These are phyloP conservation scores for Flagelloscypha sp. DNA, from an alignment of 768 basidiomycete species.

Conservation along the genomic window DNA sequence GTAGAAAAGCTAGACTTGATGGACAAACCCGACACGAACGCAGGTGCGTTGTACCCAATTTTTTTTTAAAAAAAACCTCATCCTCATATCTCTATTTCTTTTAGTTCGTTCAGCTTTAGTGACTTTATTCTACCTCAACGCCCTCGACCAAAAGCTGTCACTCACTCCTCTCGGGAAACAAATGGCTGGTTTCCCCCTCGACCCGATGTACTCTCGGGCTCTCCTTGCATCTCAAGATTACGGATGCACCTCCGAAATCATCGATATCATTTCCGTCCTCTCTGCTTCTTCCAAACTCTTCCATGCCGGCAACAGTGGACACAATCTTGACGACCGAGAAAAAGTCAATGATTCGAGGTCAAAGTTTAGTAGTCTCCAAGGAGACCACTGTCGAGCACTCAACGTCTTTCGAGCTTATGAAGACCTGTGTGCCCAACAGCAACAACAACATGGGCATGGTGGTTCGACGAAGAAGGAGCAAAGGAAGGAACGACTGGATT, in stretches of 20 bases:
- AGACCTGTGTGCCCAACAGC: too few relatives aligned
- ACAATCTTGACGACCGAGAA: slow-evolving; percentile 76
- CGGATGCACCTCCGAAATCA: slow-evolving; percentile 68
- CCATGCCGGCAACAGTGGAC: too few relatives aligned
- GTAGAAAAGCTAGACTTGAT: slow-evolving; percentile 79
- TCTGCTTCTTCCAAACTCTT: slow-evolving; percentile 79
- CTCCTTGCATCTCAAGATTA: slow-evolving; percentile 70
- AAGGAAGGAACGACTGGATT: slow-evolving; percentile 48
- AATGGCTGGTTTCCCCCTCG: slow-evolving; percentile 92
- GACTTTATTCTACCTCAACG: slow-evolving; percentile 72
- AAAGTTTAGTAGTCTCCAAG: slow-evolving; percentile 76
- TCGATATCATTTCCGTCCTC: slow-evolving; percentile 79
- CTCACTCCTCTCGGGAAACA: slow-evolving; percentile 70
- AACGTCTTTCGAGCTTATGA: slow-evolving; percentile 80
- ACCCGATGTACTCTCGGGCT: slow-evolving; percentile 72
- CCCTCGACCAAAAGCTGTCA: slow-evolving; percentile 54
- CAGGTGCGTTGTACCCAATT: slow-evolving; percentile 43
- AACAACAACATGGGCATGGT: too few relatives aligned
- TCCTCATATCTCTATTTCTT: slow-evolving; percentile 1
- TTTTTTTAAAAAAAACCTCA: neutral
- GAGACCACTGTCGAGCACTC: slow-evolving; percentile 87
- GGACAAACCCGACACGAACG: slow-evolving; percentile 72
- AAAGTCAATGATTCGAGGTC: slow-evolving; percentile 57
- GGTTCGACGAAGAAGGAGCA: slow-evolving; percentile 33
- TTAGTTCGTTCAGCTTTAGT: slow-evolving; percentile 57